Evolutionary conservation across 441 rosid species (phyloP).

Genomic region (Erodium chrysanthum): DNA sequence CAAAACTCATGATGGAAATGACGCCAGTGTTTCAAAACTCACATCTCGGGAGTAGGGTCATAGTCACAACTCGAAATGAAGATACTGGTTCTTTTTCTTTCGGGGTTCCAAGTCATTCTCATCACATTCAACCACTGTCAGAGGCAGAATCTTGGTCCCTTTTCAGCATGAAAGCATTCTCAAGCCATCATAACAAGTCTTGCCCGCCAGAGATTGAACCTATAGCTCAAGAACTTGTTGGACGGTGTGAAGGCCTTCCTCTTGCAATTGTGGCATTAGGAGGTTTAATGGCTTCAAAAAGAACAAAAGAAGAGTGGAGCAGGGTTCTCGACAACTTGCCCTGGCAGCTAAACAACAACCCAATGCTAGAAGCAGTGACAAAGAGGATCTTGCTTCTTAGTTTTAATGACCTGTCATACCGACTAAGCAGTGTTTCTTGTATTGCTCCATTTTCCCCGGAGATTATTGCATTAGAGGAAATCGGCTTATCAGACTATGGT

Average conservation of each 20-base stretch:
- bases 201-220: conserved; percentile 20
- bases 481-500: conserved; percentile 27
- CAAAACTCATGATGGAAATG: conserved; percentile 16
- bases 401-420: conserved; percentile 27
- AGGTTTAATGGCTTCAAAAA: conserved; percentile 28
- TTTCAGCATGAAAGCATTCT: conserved; percentile 30
- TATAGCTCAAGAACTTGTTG: conserved; percentile 21
- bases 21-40: conserved; percentile 23
- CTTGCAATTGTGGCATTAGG: conserved; percentile 34
- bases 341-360: conserved; percentile 28
- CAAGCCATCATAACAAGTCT: conserved; percentile 11
- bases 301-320: conserved; percentile 25
- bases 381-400: conserved; percentile 26
- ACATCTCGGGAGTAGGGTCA: conserved; percentile 23
- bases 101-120: conserved; percentile 16
- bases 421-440: conserved; percentile 31
- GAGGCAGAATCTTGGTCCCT: conserved; percentile 27
- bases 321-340: conserved; percentile 20
- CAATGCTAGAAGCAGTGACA: conserved; percentile 20
- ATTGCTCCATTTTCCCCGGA: conserved; percentile 28
- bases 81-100: conserved; percentile 21
- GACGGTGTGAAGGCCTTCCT: conserved; percentile 28
- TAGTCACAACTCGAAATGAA: conserved; percentile 26
- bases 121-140: conserved; percentile 19
- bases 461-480: conserved; percentile 22